Evolutionary conservation across 2,329 filamentous ascomycete species (phyloP), one percentile per base, ranked within the genome.

Genomic region (Plenodomus tracheiphilus): DNA sequence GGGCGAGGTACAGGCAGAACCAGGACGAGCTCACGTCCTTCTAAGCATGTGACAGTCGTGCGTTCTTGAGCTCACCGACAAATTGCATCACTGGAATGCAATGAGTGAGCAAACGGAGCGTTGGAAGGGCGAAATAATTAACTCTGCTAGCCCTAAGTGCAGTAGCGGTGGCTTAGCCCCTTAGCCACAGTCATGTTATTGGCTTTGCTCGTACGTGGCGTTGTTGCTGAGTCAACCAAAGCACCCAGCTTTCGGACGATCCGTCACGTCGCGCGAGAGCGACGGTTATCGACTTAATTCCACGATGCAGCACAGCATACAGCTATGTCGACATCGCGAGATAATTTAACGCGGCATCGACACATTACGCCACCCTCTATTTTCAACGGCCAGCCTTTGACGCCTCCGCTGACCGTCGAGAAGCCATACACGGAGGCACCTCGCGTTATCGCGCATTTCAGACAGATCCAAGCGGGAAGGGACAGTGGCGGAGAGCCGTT

Each of bases 391-490:
- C 39, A 25, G 44, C 58, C 53, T 46, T 51, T 57, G 41, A 62
- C 55, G 44, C 60, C 58, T 52, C 59, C 55, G 21, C 43, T 38
- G n/a, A 57, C 54, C 34, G 45, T 58, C 41, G 47, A 59, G 59
- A 61, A 57, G 44, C 46, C 36, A 41, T 56, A 45, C 40, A 20
- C 48, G 32, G 46, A 53, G 47, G 54, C 47, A 28, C 41, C 15
- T 41, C 50, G 46, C 45, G 54, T 58, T 38, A 53, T 61, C 41
- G 49, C 56, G 30, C 51, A 58, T 45, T 62, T 63, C 39, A 53
- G 46, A 43, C 34, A 49, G 9, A 56, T 58, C 39, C 41, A 52
- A 49, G 50, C 51, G 39, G 54, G 57, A 56, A 58, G 37, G 30
- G 16, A 53, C 34, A 48, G 37, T 19, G 36, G 43, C 13, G 18